These are phyloP conservation scores for Coleophoma cylindrospora DNA, from an alignment of 2,329 filamentous ascomycete genomes.

Conservation along the genomic window DNA sequence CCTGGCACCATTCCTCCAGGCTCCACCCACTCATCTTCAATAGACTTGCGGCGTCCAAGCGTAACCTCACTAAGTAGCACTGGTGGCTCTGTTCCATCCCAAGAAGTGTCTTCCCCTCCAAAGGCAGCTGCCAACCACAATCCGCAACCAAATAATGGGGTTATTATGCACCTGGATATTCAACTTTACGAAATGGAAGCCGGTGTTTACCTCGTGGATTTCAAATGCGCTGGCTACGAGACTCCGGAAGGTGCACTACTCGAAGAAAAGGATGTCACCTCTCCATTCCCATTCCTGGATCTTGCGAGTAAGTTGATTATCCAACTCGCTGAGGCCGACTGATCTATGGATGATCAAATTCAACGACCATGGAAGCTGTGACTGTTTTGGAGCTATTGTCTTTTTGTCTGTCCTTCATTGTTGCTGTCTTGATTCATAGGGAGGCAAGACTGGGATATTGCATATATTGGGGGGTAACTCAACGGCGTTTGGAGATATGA, in stretches of 20 bases:
- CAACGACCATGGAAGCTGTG: too few relatives aligned
- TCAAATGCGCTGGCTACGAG: slow-evolving; percentile 98
- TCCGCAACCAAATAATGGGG: slow-evolving; percentile 28
- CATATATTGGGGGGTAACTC: too few relatives aligned
- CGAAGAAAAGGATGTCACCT: slow-evolving; percentile 92
- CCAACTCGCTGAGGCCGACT: slow-evolving; percentile 80
- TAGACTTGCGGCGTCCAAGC: slow-evolving; percentile 37
- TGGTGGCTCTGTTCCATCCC: slow-evolving; percentile 21
- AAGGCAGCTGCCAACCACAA: slow-evolving; percentile 6
- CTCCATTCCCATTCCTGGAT: slow-evolving; percentile 92
- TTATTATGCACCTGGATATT: slow-evolving; percentile 94
- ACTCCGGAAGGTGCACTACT: slow-evolving; percentile 66
- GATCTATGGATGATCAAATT: neutral
- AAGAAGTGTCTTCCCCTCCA: slow-evolving; percentile 15
- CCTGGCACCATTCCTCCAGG: slow-evolving; percentile 42
- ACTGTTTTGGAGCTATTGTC: too few relatives aligned
- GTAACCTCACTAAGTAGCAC: slow-evolving; percentile 26
- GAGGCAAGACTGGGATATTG: too few relatives aligned
- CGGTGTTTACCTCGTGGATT: slow-evolving; percentile 92
- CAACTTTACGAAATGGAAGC: slow-evolving; percentile 93
- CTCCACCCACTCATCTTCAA: slow-evolving; percentile 41
- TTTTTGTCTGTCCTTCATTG: too few relatives aligned
- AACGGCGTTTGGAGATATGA: too few relatives aligned
- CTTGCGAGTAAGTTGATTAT: slow-evolving; percentile 89
- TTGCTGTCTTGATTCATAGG: too few relatives aligned